Evolutionary conservation across 2,329 filamentous ascomycete species (phyloP), one percentile per base, ranked within the genome.

Genomic region (Xylariaceae sp.): DNA sequence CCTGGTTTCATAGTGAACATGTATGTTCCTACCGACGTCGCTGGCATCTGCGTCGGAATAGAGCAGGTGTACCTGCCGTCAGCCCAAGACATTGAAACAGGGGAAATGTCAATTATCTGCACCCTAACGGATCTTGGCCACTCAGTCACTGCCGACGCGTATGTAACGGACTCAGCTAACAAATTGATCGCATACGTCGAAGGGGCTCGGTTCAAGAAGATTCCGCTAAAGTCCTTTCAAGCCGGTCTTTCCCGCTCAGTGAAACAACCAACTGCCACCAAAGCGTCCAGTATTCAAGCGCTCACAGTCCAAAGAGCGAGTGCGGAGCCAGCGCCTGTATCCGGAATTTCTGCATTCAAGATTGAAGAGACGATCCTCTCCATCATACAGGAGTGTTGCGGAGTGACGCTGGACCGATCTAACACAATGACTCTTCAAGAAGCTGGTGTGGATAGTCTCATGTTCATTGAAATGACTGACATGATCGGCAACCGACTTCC

Each of bases 171-270:
- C 32, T 36, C 37, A 3, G 41, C 44, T 1, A 57, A 55, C 1
- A 50, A 55, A 16, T 47, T 64, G 1, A 42, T 60, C 5, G 51
- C 49, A 2, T 52, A 57, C 19, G 22, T 48, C 11, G 56, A 62
- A 35, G 61, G 60, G 1, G 58, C 59, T 47, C 45, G 52, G 16
- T 64, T 64, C 52, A 62, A 59, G 51, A 62, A 61, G 43, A 49
- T 64, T 5, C 50, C 52, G 10, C 49, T 62, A 3, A 54, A 47
- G 21, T 52, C 55, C 74, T 77, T 55, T 66, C 40, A 42, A n/a
- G 42, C 41, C 11, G 46, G 41, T 37, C 47, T 49, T 23, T 39
- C 42, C 2, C 37, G 47, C 22, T 12, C 38, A 37, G 14, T 34
- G 37, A 22, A 29, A 36, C 36, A 20, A 6, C 36, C 36, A 38